Evolutionary conservation across 306 rosid species (phyloP), one percentile per base, ranked within the genome.

Genomic region (Rosa persica): DNA sequence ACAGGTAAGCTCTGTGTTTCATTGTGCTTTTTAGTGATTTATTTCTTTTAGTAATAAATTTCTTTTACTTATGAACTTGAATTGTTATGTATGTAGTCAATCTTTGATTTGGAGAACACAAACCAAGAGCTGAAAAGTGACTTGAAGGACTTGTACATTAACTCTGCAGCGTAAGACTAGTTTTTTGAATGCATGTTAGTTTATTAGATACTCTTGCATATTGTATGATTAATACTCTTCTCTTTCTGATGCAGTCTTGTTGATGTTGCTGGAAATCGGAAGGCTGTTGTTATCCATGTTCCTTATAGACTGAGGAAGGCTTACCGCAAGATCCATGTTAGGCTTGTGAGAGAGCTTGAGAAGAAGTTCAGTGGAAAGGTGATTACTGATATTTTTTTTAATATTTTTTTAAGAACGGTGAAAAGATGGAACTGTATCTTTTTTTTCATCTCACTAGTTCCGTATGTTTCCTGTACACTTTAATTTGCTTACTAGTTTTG

Each of bases 341-440:
- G 86, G 88, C 97, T 93, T 57, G 95, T 91, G 22, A 88, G 98
- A 84, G 98, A 93, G 90, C 97, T 93, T 23, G 98, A 93, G 85
- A 93, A 93, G 85, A 93, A 93, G 72, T 89, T 93, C 70, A 93
- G 98, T 1, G 98, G 98, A 4, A 91, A 93, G 95, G 98, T 93
- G 54, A 23, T 48, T 8, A n/a, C 46, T 68, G 65, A 16, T 43
- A 60, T 34, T 0, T 15, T 30, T 27, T 61, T 58, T 8, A n/a
- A n/a, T n/a, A n/a, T n/a, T n/a, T 30, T 30, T 30, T 30, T 30
- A 30, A 30, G 36, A 30, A 30, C 36, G 2, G 36, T 30, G 36
- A 3, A 30, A 30, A 30, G 36, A 30, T 30, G 36, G 57, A 15
- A 51, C n/a, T 51, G 5, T 51, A 7, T 0, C 16, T 55, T 5